phyloP scores from a whole-genome alignment of 1,284 basidiomycete genomes.

The Puccinia horiana region DNA sequence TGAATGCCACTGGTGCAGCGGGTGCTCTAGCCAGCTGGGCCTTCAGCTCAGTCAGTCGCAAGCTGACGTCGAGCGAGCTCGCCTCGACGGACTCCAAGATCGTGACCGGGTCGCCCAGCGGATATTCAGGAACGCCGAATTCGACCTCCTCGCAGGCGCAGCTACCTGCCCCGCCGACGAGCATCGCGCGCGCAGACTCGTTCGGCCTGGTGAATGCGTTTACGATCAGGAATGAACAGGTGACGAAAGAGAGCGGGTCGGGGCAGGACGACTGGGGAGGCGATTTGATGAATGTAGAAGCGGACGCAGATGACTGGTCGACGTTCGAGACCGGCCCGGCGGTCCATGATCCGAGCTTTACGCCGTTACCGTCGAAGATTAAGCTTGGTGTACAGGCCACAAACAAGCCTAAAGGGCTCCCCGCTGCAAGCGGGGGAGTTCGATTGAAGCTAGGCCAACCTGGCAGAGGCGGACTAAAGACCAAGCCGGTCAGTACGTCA shows the following conservation, averaged over 20 bases:
- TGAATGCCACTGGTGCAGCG: constrained; percentile 82
- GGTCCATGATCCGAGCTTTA: constrained; percentile 42
- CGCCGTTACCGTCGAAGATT: constrained; percentile 42
- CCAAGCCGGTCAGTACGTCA: background rate
- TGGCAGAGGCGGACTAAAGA: background rate
- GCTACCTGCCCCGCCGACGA: background rate
- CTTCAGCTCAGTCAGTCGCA: constrained; percentile 72
- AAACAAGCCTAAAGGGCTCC: background rate
- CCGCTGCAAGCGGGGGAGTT: background rate
- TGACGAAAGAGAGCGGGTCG: constrained; percentile 62
- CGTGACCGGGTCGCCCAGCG: constrained; percentile 67
- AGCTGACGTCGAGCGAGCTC: constrained; percentile 18
- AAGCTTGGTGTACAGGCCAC: constrained; percentile 13
- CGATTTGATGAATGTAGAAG: constrained; percentile 86
- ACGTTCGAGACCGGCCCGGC: constrained; percentile 43
- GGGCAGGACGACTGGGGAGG: constrained; percentile 67
- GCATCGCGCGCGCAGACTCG: background rate
- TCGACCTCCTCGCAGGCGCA: constrained; percentile 52
- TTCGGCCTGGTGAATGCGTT: background rate
- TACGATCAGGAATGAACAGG: constrained; percentile 54
- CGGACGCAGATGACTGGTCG: constrained; percentile 82
- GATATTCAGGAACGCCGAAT: constrained; percentile 54
- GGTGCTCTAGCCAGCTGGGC: constrained; percentile 91
- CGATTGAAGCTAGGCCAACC: constrained; percentile 34
- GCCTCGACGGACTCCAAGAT: constrained; percentile 61